Base-by-base conservation (phyloP, 805 yeast genomes). In the Wickerhamiella galacta region DNA sequence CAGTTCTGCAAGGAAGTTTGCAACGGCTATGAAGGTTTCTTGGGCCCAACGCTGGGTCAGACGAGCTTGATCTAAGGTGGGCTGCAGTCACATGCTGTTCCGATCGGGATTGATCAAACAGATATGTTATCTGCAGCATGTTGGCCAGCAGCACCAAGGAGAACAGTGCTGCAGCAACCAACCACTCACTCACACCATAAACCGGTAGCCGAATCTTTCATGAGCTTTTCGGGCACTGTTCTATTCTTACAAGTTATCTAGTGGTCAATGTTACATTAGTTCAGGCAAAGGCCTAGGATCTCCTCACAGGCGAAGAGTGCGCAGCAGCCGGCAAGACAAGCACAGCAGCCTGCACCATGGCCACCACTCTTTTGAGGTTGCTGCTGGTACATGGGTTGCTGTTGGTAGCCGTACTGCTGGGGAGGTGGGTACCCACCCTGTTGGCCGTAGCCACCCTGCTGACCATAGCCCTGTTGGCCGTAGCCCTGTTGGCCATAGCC, bases 11-110 rank as follows among this genome's bases (percentile, higher is more conserved):
- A 26, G 12, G 16, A 17, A 15, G 31, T 32, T 20, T 32, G 31
- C 16, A 32, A 32, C 25, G 35, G 35, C 16, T 32, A 27, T 24
- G 22, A 20, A 20, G 28, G 35, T 20, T 25, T 57, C 23, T 60
- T 68, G 54, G 69, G 62, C 1, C 72, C 76, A 38, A 72, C 59
- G 15, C 71, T 48, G 42, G 63, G 61, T 34, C 64, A 44, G 2
- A 53, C 41, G 3, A 75, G 75, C 42, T 54, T 58, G 26, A 52
- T 50, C 10, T 57, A 14, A 14, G 25, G 22, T 7, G 7, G 9
- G 22, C 7, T 20, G 24, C 24, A 11, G 4, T 21, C 24, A 12
- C n/a, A 12, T 21, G 4, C 24, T 7, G 12, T 3, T 21, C 12
- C 12, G 24, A 12, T 21, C n/a, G n/a, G 24, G 24, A 16, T 9